phyloP scores from a whole-genome alignment of 176 grass and related monocot species.

The Panicum miliaceum region DNA sequence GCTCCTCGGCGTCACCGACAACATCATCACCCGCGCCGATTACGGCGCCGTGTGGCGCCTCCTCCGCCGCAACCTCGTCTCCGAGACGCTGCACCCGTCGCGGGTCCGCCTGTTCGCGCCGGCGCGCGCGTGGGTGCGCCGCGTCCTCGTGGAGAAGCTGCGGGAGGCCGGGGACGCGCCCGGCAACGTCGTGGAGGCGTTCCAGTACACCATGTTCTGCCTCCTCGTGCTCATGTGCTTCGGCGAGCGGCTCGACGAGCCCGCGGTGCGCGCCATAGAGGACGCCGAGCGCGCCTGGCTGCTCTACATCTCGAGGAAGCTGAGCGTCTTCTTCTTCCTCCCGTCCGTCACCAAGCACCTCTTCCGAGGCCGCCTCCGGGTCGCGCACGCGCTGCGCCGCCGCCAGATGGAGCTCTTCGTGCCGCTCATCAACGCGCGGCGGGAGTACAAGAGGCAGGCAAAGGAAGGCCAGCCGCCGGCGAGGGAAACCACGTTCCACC shows the following conservation, averaged over 20 bases:
- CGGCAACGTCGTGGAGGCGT: not conserved
- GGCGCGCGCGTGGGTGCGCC: too few species aligned
- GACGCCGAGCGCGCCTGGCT: slow-evolving; percentile 28
- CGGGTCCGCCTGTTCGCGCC: too few species aligned
- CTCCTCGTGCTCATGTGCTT: slow-evolving; percentile 65
- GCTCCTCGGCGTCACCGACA: too few species aligned
- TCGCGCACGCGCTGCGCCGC: not conserved
- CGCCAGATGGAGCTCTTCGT: slow-evolving; percentile 43
- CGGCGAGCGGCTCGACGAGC: slow-evolving; percentile 60
- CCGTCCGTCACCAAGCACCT: slow-evolving; percentile 43
- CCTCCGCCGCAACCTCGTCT: too few species aligned
- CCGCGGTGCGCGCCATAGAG: slow-evolving; percentile 46
- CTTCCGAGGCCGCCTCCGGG: slow-evolving; percentile 39
- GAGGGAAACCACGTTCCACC: slow-evolving; percentile 30
- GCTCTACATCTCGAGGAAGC: slow-evolving; percentile 24
- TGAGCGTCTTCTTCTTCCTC: slow-evolving; percentile 50
- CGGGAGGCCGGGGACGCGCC: too few species aligned
- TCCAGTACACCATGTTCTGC: slow-evolving; percentile 58
- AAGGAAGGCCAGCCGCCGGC: not conserved
- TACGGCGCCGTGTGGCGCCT: too few species aligned
- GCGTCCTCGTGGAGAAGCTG: too few species aligned
- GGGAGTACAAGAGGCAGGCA: slow-evolving; percentile 7
- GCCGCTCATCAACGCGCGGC: slow-evolving; percentile 40
- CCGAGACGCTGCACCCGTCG: too few species aligned
- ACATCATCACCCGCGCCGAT: too few species aligned